Base-by-base conservation (phyloP, 2,329 filamentous ascomycete genomes). In the Calonectria multiphialidica region DNA sequence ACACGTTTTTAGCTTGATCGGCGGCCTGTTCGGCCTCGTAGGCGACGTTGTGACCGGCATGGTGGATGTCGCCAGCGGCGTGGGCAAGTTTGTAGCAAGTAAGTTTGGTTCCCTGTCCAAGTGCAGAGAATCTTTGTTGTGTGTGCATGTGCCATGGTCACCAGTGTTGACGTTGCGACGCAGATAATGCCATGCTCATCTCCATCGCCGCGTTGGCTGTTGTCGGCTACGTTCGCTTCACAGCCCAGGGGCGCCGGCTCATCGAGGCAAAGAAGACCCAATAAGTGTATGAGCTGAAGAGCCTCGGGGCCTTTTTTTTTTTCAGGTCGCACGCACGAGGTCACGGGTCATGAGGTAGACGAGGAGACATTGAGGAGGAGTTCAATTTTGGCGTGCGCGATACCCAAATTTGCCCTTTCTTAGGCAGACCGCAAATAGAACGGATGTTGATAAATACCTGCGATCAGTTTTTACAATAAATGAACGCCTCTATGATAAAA, bases 71-170 rank as follows among this genome's bases (percentile, higher is more conserved):
- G 79, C 83, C 4, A 82, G 83, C 10, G 84, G 85, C 23, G 76
- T 85, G 33, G 81, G 83, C 72, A 85, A 84, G 66, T 86, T 86
- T 71, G 64, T 86, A 44, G 69, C 82, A 7, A 80, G 84, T 86
- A 77, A 73, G 83, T 79, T 35, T 23, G 10, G 16, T 5, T 23
- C 12, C 16, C 30, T 15, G 15, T 10, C 23, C 25, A 23, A 23
- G 28, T 5, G 15, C 21, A 33, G 6, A n/a, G 12, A 35, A 63
- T 18, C 18, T 12, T 8, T 2, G n/a, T n/a, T 37, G 37, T 53
- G 21, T 23, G 9, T 62, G 40, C 13, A 16, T 23, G 12, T 30
- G 1, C n/a, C 21, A 8, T 59, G 55, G 37, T 15, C n/a, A 6
- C 35, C 2, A 6, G 55, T 33, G 57, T 40, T 62, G 40, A 59